phyloP scores from a whole-genome alignment of 1,284 basidiomycete species.

The Cystobasidium pallidum region DNA sequence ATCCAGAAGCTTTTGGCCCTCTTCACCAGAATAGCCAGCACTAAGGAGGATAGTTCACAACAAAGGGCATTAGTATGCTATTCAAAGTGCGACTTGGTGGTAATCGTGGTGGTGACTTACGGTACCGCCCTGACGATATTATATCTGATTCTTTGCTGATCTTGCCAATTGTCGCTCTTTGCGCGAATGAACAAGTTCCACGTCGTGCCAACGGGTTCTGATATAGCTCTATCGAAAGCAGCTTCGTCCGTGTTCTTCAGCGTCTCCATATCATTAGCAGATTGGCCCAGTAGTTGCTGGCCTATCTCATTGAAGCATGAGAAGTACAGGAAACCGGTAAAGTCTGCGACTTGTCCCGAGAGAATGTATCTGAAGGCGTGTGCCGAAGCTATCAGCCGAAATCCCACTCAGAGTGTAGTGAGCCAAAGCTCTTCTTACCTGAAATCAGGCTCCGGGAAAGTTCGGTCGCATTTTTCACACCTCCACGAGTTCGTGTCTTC shows the following conservation, averaged over 20 bases:
- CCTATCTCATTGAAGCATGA: conserved; percentile 96
- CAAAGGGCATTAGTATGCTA: neutral
- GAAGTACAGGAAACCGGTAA: conserved; percentile 87
- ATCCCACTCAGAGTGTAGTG: no score
- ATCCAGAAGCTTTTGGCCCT: conserved; percentile 16
- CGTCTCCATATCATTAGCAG: conserved; percentile 76
- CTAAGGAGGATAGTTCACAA: conserved; percentile 2
- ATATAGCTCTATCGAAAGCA: conserved; percentile 67
- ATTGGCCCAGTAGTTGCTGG: conserved; percentile 71
- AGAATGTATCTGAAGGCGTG: conserved; percentile 77
- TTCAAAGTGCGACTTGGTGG: no score
- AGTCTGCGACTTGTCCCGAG: conserved; percentile 83
- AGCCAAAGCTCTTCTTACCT: no score
- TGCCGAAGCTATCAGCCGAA: no score
- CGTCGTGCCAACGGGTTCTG: conserved; percentile 68
- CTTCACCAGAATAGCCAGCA: conserved; percentile 23
- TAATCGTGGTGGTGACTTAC: conserved; percentile 12
- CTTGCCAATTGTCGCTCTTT: conserved; percentile 83
- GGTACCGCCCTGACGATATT: conserved; percentile 68
- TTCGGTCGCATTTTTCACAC: conserved; percentile 91
- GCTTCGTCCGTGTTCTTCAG: conserved; percentile 72
- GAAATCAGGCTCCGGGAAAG: conserved; percentile 73
- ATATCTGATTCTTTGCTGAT: conserved; percentile 72
- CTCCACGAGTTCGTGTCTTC: conserved; percentile 70
- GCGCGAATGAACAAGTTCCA: conserved; percentile 87